Conservation (phyloP, 768 basidiomycete genomes). For the Hygrophoropsis aurantiaca region DNA sequence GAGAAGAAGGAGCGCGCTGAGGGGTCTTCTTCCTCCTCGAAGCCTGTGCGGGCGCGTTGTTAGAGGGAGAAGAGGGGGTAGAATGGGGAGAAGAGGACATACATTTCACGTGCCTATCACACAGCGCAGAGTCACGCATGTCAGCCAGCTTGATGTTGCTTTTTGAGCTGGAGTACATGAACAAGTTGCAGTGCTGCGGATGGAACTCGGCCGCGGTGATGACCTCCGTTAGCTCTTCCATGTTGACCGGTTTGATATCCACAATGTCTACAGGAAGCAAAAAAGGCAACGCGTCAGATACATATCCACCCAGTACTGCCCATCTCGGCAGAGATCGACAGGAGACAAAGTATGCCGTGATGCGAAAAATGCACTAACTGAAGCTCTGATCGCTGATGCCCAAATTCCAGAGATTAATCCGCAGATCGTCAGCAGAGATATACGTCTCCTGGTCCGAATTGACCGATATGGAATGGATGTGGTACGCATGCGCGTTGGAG, state of each 20-base stretch:
- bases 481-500: slow-evolving; percentile 98
- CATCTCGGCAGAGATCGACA: neutral
- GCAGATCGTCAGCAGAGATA: slow-evolving; percentile 97
- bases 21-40: slow-evolving; percentile 98
- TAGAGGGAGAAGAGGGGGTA: slow-evolving; percentile 8
- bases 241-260: slow-evolving; percentile 99
- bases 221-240: slow-evolving; percentile 99
- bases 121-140: slow-evolving; percentile 97
- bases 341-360: slow-evolving; percentile 1
- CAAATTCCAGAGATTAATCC: slow-evolving; percentile 98
- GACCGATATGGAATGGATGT: slow-evolving; percentile 99
- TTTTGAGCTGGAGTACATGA: slow-evolving; percentile 99
- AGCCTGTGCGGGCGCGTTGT: slow-evolving; percentile 54
- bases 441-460: slow-evolving; percentile 99
- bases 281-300: too few species aligned
- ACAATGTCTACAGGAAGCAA: slow-evolving; percentile 76
- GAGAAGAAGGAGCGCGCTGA: slow-evolving; percentile 98
- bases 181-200: slow-evolving; percentile 94
- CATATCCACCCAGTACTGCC: neutral
- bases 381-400: slow-evolving; percentile 99
- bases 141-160: slow-evolving; percentile 99
- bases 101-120: slow-evolving; percentile 97
- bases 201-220: slow-evolving; percentile 99
- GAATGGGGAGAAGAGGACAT: slow-evolving; percentile 31
- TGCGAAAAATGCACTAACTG: slow-evolving; percentile 58